phyloP scores from a whole-genome alignment of 352 stramenopile genomes.

The Phytopythium montanum region DNA sequence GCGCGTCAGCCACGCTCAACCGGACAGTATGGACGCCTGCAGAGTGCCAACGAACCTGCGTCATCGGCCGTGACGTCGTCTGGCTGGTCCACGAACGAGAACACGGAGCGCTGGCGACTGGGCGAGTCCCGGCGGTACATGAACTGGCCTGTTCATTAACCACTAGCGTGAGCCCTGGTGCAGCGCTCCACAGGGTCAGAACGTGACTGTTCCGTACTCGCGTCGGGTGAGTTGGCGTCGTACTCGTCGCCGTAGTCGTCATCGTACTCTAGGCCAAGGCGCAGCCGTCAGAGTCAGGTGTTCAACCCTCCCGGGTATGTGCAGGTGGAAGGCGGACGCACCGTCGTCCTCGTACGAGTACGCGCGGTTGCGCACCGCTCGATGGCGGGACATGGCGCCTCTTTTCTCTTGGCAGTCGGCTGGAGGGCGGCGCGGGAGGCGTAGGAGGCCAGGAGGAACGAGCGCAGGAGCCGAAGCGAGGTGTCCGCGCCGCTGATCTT shows the following conservation, averaged over 20 bases:
- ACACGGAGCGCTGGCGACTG: constrained; percentile 69
- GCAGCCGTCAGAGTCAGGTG: too few relatives aligned
- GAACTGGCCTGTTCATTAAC: constrained; percentile 69
- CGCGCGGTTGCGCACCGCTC: constrained; percentile 82
- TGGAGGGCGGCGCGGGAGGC: not conserved
- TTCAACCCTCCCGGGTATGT: too few relatives aligned
- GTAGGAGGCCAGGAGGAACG: not conserved
- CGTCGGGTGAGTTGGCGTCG: constrained; percentile 53
- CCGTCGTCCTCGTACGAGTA: constrained; percentile 89
- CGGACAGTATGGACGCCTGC: not conserved
- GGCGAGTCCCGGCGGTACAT: constrained; percentile 83
- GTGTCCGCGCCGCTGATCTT: not conserved
- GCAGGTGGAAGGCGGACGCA: constrained; percentile 11
- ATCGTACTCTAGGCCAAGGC: constrained; percentile 49
- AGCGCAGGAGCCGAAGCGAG: too few relatives aligned
- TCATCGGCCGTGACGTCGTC: constrained; percentile 22
- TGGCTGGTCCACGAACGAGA: constrained; percentile 73
- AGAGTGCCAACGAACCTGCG: constrained; percentile 17
- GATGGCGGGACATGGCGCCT: constrained; percentile 72
- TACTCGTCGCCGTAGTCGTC: constrained; percentile 62
- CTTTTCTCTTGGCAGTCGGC: not conserved
- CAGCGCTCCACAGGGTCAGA: too few relatives aligned
- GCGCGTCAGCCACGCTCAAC: constrained; percentile 3
- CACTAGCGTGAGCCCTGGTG: not conserved
- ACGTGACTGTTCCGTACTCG: constrained; percentile 32